Conservation (phyloP, 2,329 filamentous ascomycete genomes). For the Celoporthe dispersa region DNA sequence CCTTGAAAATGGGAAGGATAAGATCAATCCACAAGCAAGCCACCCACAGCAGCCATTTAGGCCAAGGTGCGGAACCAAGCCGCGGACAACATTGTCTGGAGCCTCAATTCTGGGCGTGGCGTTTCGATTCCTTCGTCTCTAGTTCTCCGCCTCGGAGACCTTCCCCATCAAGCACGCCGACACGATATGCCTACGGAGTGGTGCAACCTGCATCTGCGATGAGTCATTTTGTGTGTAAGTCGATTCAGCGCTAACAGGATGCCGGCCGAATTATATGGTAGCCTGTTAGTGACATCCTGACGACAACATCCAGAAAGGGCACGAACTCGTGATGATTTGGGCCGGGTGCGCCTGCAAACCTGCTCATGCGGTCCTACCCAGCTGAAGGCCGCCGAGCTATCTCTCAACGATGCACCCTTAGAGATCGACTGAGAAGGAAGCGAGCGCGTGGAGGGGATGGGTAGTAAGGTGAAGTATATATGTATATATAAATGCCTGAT, state of each 20-base stretch:
- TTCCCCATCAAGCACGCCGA: neutral
- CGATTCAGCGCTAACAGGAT: neutral
- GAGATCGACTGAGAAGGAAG: neutral
- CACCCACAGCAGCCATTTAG: neutral
- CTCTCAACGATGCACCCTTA: neutral
- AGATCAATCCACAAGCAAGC: no score
- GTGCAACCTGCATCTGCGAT: neutral
- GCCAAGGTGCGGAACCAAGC: neutral
- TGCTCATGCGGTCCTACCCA: neutral
- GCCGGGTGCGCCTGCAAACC: neutral
- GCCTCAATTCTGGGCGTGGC: neutral
- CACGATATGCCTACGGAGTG: neutral
- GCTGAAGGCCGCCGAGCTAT: neutral
- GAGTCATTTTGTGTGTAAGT: conserved; percentile 6
- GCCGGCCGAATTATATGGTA: neutral
- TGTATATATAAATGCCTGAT: neutral
- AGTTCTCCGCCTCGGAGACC: neutral
- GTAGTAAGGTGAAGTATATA: neutral
- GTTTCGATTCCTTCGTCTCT: neutral
- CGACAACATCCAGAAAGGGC: neutral
- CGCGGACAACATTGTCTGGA: neutral
- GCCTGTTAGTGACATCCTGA: neutral
- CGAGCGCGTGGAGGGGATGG: neutral
- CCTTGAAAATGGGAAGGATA: neutral
- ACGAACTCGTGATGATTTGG: neutral